phyloP scores from a whole-genome alignment of 225 moss, liverwort and hornwort species.

The Physcomitrellopsis africana region DNA sequence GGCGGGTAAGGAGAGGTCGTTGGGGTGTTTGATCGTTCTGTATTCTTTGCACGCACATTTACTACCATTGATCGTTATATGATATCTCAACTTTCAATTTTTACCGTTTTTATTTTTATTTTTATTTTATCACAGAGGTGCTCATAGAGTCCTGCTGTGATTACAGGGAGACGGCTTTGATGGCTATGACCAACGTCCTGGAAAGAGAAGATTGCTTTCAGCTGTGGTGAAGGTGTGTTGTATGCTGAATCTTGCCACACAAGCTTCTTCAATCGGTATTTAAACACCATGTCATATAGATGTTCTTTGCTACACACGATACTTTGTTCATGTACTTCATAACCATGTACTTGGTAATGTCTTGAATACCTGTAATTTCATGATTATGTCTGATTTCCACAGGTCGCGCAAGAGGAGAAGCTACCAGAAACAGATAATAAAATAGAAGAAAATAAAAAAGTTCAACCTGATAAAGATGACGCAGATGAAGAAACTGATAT shows the following conservation, averaged over 20 bases:
- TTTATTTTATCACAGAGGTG: too few relatives aligned
- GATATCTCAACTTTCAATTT: too few relatives aligned
- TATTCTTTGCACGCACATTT: too few relatives aligned
- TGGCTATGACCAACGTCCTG: conserved; percentile 57
- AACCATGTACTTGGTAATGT: too few relatives aligned
- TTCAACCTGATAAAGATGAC: conserved; percentile 41
- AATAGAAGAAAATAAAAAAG: conserved; percentile 27
- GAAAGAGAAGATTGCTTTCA: conserved; percentile 65
- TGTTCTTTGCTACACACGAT: too few relatives aligned
- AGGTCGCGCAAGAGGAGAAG: conserved; percentile 58
- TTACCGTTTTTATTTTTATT: too few relatives aligned
- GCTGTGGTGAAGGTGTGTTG: conserved; percentile 65
- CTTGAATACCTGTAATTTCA: background rate
- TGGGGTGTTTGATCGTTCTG: too few relatives aligned
- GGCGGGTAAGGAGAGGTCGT: conserved; percentile 43
- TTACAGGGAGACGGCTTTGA: conserved; percentile 18
- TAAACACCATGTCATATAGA: too few relatives aligned
- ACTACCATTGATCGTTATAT: too few relatives aligned
- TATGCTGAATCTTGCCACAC: background rate
- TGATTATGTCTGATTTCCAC: background rate
- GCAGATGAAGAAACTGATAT: conserved; percentile 43
- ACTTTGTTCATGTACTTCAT: too few relatives aligned
- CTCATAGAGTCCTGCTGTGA: too few relatives aligned
- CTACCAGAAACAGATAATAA: conserved; percentile 30
- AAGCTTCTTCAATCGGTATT: background rate